phyloP scores from a whole-genome alignment of 176 grass and related monocot genomes.

The Dactylis glomerata region DNA sequence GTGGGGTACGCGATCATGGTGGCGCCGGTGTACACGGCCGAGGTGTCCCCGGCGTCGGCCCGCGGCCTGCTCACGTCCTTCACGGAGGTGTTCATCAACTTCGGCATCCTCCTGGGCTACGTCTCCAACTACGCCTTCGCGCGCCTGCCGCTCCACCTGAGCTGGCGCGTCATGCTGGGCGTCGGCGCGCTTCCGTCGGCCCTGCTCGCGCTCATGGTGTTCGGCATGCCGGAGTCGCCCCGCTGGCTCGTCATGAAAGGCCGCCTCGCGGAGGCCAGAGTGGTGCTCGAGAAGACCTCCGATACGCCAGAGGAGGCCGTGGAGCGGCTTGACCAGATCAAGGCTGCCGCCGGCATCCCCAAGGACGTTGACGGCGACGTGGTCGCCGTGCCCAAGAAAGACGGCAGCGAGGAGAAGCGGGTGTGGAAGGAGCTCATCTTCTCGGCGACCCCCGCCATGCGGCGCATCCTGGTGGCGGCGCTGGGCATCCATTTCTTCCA shows the following conservation, averaged over 20 bases:
- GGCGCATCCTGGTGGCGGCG: conserved; percentile 48
- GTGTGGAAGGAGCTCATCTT: conserved; percentile 77
- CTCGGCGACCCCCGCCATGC: conserved; percentile 37
- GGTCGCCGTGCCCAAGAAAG: conserved; percentile 30
- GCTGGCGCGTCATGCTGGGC: conserved; percentile 78
- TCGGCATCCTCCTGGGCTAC: conserved; percentile 79
- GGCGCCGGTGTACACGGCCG: conserved; percentile 62
- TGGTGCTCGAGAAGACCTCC: conserved; percentile 52
- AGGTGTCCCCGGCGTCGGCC: conserved; percentile 48
- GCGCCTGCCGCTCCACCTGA: conserved; percentile 16
- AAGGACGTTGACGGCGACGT: conserved; percentile 49
- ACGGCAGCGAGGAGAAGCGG: conserved; percentile 24
- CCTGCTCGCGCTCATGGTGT: conserved; percentile 52
- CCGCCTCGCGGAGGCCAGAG: conserved; percentile 54
- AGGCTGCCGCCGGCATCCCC: conserved; percentile 60
- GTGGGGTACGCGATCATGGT: conserved; percentile 59
- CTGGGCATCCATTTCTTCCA: conserved; percentile 64
- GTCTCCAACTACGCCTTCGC: conserved; percentile 71
- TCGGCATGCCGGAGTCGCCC: conserved; percentile 79
- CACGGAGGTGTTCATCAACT: conserved; percentile 81
- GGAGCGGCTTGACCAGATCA: conserved; percentile 59
- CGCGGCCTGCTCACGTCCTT: conserved; percentile 78
- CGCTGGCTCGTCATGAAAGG: conserved; percentile 81
- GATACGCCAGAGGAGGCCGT: conserved; percentile 54
- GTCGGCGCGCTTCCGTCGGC: conserved; percentile 57